Evolutionary conservation across 371 early-diverging fungal species (phyloP).

Genomic region (Chytridium lagenaria): DNA sequence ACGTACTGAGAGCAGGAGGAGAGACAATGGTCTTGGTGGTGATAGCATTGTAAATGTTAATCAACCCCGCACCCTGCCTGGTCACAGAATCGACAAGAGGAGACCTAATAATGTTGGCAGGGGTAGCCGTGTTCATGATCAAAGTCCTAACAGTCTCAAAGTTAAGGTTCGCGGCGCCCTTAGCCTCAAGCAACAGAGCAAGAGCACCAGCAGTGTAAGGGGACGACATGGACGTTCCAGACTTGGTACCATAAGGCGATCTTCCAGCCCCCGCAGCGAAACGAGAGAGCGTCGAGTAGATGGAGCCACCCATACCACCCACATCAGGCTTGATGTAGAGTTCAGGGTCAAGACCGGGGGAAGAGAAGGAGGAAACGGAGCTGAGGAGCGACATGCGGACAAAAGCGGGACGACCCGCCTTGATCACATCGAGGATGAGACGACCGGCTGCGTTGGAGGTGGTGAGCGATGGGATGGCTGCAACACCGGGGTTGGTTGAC

Average conservation of each 20-base stretch:
- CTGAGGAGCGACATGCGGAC: not conserved
- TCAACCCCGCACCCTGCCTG: constrained; percentile 74
- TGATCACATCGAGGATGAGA: constrained; percentile 20
- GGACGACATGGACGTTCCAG: constrained; percentile 60
- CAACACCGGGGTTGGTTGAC: not conserved
- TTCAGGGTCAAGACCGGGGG: constrained; percentile 14
- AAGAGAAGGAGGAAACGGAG: constrained; percentile 40
- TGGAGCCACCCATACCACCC: constrained; percentile 23
- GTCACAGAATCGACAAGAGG: constrained; percentile 55
- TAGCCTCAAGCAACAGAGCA: constrained; percentile 36
- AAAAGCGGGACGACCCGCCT: not conserved
- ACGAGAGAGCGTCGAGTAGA: constrained; percentile 27
- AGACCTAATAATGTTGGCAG: constrained; percentile 44
- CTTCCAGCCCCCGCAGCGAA: constrained; percentile 33
- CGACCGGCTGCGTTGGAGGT: constrained; percentile 17
- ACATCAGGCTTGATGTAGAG: constrained; percentile 26
- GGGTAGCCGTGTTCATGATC: constrained; percentile 59
- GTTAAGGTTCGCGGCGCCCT: not conserved
- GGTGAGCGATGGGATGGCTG: constrained; percentile 18
- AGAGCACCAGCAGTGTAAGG: constrained; percentile 45
- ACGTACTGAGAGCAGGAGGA: constrained; percentile 53
- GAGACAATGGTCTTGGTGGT: constrained; percentile 53
- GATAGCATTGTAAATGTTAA: constrained; percentile 69
- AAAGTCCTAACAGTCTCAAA: constrained; percentile 1
- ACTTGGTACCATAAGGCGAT: constrained; percentile 23